phyloP scores from a whole-genome alignment of 805 yeast genomes.

The Kregervanrija delftensis region DNA sequence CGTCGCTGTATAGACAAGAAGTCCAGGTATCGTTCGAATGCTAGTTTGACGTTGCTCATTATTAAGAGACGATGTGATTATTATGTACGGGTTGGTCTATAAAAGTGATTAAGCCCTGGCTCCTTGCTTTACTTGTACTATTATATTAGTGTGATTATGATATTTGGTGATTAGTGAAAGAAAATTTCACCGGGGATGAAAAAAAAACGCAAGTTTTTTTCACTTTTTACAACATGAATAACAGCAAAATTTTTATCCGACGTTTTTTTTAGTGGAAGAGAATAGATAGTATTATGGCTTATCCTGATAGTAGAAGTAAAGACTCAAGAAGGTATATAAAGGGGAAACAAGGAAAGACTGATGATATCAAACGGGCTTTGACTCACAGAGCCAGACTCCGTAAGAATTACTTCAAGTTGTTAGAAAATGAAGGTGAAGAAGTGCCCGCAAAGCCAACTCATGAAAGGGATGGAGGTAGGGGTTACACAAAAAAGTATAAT shows the following conservation, averaged over 20 bases:
- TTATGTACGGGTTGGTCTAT: no score
- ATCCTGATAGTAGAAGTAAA: constrained; percentile 3
- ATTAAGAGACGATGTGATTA: neutral
- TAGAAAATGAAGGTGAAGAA: constrained; percentile 62
- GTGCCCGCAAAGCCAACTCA: constrained; percentile 33
- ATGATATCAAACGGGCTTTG: constrained; percentile 73
- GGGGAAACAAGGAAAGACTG: constrained; percentile 28
- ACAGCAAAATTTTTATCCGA: neutral
- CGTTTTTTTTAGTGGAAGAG: no score
- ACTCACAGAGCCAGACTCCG: constrained; percentile 75
- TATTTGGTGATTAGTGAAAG: neutral
- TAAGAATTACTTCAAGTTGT: constrained; percentile 71
- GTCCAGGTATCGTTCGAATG: constrained; percentile 22
- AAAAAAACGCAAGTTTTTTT: neutral
- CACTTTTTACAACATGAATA: neutral
- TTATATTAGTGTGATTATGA: no score
- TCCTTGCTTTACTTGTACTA: no score
- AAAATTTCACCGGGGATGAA: neutral
- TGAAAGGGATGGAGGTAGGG: constrained; percentile 5
- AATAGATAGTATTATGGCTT: neutral
- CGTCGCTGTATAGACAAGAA: constrained; percentile 17
- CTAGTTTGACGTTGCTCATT: constrained; percentile 21
- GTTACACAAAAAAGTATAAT: neutral
- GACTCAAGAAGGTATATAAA: constrained; percentile 13
- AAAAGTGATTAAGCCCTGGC: no score